Base-by-base conservation (phyloP, 1,139 yeast species). In the Taphrina sp. region DNA sequence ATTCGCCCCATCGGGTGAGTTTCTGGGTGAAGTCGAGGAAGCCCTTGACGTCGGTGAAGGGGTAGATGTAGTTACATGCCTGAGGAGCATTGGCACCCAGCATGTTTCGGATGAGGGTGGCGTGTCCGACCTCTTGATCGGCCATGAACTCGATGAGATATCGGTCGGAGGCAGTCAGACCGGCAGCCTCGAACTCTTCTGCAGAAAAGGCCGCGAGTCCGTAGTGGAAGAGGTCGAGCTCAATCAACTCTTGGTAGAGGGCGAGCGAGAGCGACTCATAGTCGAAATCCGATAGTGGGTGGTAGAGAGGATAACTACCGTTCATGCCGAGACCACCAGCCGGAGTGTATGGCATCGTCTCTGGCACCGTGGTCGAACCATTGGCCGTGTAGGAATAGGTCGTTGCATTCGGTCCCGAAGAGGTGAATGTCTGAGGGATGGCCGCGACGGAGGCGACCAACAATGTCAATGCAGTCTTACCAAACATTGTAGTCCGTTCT, bases 271-370 rank as follows among this genome's bases (percentile, higher is more conserved):
- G 43, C 12, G 59, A 57, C 49, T 58, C 53, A 34, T 45, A 58
- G 56, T 58, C 61, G 41, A 47, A 58, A 47, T 58, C 61, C 19
- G 58, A 49, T 22, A 57, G 42, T 12, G 61, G 61, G 42, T 53
- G 58, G 38, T 58, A 58, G 8, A 46, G 33, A 5, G 61, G 61
- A 22, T 22, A 37, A n/a, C 56, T 35, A 4, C 52, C 56, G 36
- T 52, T 57, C 24, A 39, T 38, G 28, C 47, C 59, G 33, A 58
- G 35, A n/a, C 58, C 59, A 26, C 61, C 61, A 3, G 61, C 55
- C 37, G 61, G 61, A 10, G 61, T 57, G 35, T 26, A 57, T 14
- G 58, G 58, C 57, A 31, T 43, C 5, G 60, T 51, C 44, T 38
- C 45, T 5, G 46, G 45, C 12, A 46, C 44, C 7, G 57, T 44